Conservation (phyloP, 2,329 filamentous ascomycete genomes). For the Verticillium zaregamsianum region DNA sequence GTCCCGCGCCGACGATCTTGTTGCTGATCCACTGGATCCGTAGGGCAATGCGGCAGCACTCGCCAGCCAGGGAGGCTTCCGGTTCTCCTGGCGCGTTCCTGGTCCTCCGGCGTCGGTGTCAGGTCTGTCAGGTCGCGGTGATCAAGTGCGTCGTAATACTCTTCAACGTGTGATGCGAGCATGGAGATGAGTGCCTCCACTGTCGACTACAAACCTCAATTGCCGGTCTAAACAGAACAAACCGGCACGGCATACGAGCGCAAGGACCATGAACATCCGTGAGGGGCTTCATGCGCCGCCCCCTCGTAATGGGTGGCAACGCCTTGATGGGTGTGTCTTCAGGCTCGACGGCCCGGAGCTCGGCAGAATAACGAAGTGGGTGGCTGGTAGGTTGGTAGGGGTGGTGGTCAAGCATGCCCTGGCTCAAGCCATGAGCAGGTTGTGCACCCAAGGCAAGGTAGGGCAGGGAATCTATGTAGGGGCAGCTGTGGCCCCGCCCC, state of each 20-base stretch:
- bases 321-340: neutral
- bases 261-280: neutral
- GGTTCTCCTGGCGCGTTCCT: neutral
- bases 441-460: too few relatives aligned
- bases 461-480: too few relatives aligned
- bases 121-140: neutral
- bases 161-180: neutral
- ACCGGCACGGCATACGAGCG: neutral
- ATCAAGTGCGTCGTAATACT: neutral
- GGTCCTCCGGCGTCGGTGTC: neutral
- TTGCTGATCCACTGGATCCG: neutral
- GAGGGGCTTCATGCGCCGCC: neutral
- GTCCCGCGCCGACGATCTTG: neutral
- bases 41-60: neutral
- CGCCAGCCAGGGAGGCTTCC: neutral
- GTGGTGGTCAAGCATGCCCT: neutral
- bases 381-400: neutral
- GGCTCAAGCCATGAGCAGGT: too few relatives aligned
- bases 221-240: neutral
- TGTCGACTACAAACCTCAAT: neutral
- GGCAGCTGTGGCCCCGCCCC: too few relatives aligned
- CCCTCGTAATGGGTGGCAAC: neutral
- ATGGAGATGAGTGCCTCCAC: neutral
- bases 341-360: neutral
- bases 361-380: neutral